phyloP scores from a whole-genome alignment of 345 rosid genomes.

The Eucalyptus curtisii region DNA sequence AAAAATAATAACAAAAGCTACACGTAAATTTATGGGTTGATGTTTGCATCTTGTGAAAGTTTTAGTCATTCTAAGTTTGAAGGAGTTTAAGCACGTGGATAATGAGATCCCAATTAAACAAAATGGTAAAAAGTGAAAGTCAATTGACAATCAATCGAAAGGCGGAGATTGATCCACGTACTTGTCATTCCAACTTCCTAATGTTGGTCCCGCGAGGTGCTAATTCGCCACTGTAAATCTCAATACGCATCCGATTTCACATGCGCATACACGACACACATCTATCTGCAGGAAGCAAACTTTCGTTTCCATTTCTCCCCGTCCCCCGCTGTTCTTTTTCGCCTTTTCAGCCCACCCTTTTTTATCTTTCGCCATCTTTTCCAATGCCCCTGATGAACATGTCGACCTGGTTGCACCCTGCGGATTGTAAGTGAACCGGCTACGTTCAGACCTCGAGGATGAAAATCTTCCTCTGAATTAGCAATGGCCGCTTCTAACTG shows the following conservation, averaged over 20 bases:
- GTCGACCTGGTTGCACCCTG: neutral
- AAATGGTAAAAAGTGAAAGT: neutral
- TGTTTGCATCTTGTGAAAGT: neutral
- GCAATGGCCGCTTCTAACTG: neutral
- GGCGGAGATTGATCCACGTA: neutral
- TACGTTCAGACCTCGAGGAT: neutral
- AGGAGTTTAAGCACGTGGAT: neutral
- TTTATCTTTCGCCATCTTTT: too few species aligned
- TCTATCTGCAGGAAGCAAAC: neutral
- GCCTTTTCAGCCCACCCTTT: neutral
- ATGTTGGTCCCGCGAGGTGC: neutral
- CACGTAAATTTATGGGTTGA: neutral
- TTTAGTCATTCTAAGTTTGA: neutral
- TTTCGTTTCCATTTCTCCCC: neutral
- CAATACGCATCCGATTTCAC: neutral
- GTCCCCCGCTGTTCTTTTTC: neutral
- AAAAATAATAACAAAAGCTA: neutral
- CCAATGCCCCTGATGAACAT: neutral
- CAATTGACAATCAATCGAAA: neutral
- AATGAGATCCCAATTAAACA: fast-evolving
- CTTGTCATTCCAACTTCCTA: neutral
- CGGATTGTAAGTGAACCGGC: neutral
- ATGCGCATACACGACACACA: neutral
- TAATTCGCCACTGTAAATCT: neutral
- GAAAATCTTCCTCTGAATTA: neutral